Percentiles rank a stretch among this genome's conserved stretches.
Conservation (phyloP, 495 filamentous ascomycete species). For the Tuber umbilicatum region DNA sequence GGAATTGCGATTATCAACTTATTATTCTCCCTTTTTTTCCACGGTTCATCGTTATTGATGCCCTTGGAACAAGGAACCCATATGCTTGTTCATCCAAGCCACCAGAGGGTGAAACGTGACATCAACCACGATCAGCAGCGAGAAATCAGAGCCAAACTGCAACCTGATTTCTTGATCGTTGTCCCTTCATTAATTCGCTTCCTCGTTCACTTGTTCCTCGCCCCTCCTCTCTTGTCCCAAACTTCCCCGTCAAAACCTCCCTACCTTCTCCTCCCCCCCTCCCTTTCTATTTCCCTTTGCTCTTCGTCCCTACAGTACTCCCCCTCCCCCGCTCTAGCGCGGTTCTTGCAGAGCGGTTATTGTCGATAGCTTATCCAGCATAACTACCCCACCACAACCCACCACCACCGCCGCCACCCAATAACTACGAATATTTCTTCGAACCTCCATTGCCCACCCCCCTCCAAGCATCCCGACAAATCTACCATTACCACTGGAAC, state of each 20-base stretch:
- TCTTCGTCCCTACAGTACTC: not conserved
- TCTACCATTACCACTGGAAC: not conserved
- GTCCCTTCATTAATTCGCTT: not conserved
- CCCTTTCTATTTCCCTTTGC: not conserved
- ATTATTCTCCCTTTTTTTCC: not conserved
- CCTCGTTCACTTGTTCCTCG: not conserved
- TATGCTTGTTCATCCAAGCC: not conserved
- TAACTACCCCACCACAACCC: constrained; percentile 4
- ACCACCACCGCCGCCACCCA: constrained; percentile 1
- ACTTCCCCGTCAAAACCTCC: constrained; percentile 31
- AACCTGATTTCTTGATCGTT: not conserved
- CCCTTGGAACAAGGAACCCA: not conserved
- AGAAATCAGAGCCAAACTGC: not conserved
- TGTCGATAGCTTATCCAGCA: not conserved
- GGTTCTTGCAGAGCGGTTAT: not conserved
- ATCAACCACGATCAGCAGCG: constrained; percentile 1
- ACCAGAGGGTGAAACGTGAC: not conserved
- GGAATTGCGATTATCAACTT: not conserved
- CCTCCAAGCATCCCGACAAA: not conserved
- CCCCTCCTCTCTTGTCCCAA: constrained; percentile 15
- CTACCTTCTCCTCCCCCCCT: constrained; percentile 12
- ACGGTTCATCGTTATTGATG: not conserved
- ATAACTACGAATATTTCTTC: constrained; percentile 24
- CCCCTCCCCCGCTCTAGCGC: constrained; percentile 4
- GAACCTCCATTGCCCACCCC: not conserved